phyloP scores from a whole-genome alignment of 495 filamentous ascomycete species.

The Acidiella bohemica region DNA sequence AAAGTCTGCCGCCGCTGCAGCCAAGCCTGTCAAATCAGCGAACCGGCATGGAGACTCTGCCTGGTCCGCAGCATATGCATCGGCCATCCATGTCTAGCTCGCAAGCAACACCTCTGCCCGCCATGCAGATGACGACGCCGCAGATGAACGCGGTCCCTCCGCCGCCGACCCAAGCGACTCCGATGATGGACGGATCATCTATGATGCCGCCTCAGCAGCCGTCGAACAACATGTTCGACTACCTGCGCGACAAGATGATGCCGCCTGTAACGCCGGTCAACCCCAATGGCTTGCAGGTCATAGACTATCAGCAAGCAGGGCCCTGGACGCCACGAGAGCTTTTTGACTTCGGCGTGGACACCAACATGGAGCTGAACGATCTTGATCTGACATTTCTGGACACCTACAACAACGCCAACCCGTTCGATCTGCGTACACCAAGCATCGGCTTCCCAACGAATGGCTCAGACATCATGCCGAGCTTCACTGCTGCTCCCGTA shows the following conservation, averaged over 20 bases:
- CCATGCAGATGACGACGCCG: slow-evolving; percentile 11
- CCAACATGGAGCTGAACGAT: slow-evolving; percentile 46
- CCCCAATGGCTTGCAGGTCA: slow-evolving; percentile 9
- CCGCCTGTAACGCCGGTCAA: slow-evolving; percentile 1
- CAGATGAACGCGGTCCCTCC: slow-evolving; percentile 1
- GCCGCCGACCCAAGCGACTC: slow-evolving; percentile 1
- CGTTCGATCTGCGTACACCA: slow-evolving; percentile 22
- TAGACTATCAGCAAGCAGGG: slow-evolving; percentile 16
- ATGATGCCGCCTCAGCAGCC: slow-evolving; percentile 15
- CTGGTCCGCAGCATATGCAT: slow-evolving; percentile 8
- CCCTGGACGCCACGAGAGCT: slow-evolving; percentile 25
- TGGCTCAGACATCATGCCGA: slow-evolving; percentile 19
- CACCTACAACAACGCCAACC: slow-evolving; percentile 39
- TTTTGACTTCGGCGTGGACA: slow-evolving; percentile 38
- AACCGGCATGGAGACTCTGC: slow-evolving; percentile 6
- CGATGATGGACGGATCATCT: slow-evolving; percentile 7
- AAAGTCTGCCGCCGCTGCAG: slow-evolving; percentile 10
- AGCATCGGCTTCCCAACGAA: slow-evolving; percentile 17
- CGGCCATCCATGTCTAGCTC: slow-evolving; percentile 9
- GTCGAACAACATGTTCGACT: slow-evolving; percentile 17
- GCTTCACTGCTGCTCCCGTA: slow-evolving; percentile 16
- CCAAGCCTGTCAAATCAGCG: slow-evolving; percentile 2
- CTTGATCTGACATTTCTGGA: slow-evolving; percentile 46
- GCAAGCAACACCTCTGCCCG: slow-evolving; percentile 5
- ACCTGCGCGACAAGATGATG: slow-evolving; percentile 20